Percentiles rank a stretch among this genome's conserved stretches.
Conservation (phyloP, 2,329 filamentous ascomycete genomes). For the Xylogone sp. region DNA sequence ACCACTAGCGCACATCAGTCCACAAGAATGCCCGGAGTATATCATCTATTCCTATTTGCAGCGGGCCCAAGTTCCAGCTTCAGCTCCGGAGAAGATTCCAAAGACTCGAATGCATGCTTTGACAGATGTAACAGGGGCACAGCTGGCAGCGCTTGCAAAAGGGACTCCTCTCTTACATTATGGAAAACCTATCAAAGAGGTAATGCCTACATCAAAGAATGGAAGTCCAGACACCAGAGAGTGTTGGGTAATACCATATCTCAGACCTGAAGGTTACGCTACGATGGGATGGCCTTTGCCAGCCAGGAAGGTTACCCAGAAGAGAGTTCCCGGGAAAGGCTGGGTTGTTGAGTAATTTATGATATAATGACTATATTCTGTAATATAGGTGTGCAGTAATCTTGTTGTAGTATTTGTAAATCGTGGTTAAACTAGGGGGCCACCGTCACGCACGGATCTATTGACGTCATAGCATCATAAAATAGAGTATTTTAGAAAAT, state of each 20-base stretch:
- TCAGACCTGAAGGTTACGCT: constrained; percentile 64
- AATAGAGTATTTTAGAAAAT: too few relatives aligned
- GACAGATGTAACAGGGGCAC: constrained; percentile 70
- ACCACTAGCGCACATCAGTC: constrained; percentile 65
- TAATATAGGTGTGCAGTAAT: neutral
- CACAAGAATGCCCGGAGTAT: constrained; percentile 77
- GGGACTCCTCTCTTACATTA: constrained; percentile 81
- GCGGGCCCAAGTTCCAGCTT: constrained; percentile 51
- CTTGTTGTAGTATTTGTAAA: neutral
- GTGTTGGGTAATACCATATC: constrained; percentile 77
- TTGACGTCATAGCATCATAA: too few relatives aligned
- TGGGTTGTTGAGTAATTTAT: constrained; percentile 52
- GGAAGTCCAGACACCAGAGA: constrained; percentile 53
- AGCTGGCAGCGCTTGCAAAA: constrained; percentile 75
- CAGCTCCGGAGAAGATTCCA: constrained; percentile 47
- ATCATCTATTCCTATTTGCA: constrained; percentile 87
- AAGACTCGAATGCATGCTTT: constrained; percentile 87
- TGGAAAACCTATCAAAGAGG: constrained; percentile 88
- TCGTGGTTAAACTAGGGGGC: too few relatives aligned
- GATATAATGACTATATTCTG: neutral
- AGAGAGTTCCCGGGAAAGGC: constrained; percentile 64
- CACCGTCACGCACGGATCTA: too few relatives aligned
- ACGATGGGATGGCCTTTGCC: constrained; percentile 80
- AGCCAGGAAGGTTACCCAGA: constrained; percentile 79
- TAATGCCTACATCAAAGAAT: constrained; percentile 46